Evolutionary conservation across 2,329 filamentous ascomycete species (phyloP), one percentile per base, ranked within the genome.

Genomic region (Fusarium nematophilum): DNA sequence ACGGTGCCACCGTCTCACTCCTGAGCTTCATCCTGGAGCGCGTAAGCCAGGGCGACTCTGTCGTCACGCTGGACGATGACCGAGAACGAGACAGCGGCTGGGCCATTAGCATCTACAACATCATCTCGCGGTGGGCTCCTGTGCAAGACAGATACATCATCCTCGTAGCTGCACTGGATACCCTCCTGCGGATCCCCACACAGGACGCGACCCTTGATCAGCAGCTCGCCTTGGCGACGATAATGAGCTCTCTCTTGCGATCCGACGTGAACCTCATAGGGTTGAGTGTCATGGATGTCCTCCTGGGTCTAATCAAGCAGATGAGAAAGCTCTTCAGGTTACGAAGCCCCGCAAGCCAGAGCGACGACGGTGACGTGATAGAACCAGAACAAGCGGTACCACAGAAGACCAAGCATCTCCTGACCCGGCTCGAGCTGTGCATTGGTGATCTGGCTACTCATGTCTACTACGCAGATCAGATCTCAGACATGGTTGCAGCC

Each of bases 121-220:
- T 93, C 59, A 84, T 94, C 47, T 88, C 92, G 13, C 86, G 87
- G 54, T 98, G 93, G 93, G 90, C 93, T 1, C 93, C 95, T 0
- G 93, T 98, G 2, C 94, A 98, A 73, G 92, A 97, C 70, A 90
- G 95, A 48, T 98, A 96, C 77, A 87, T 94, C 31, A 95, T 98
- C 52, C 81, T 97, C 39, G 85, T 97, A 38, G 90, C 91, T 1
- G 84, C 90, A 3, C 87, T 96, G 78, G 93, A 97, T 66, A 85
- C 85, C 4, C 78, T 98, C 44, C 80, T 91, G 4, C 83, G 85
- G 52, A 87, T 85, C 37, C 86, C 88, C 1, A 81, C 93, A 29
- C 83, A 83, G 6, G 90, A 93, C 68, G 86, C 89, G 9, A 87
- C 87, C 34, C 75, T 97, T 27, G 83, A 86, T 37, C 87, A 90